Conservation (phyloP, 2,329 filamentous ascomycete genomes). For the Xylariaceae sp. region DNA sequence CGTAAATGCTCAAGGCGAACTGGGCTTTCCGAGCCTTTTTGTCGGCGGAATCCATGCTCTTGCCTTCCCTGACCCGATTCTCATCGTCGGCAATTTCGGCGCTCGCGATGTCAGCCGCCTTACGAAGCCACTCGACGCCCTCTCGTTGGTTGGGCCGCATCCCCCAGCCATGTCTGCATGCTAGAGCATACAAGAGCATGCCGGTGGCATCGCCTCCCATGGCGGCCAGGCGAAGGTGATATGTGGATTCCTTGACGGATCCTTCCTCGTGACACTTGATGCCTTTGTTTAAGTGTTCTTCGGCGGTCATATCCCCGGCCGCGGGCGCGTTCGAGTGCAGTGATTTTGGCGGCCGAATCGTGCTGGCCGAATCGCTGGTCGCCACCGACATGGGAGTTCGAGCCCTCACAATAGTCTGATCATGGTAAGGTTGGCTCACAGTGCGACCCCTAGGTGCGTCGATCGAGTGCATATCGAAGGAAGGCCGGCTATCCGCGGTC, state of each 20-base stretch:
- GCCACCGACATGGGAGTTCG: constrained; percentile 45
- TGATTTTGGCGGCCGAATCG: constrained; percentile 44
- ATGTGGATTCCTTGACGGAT: constrained; percentile 87
- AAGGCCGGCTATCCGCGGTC: constrained; percentile 39
- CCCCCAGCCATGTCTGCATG: constrained; percentile 95
- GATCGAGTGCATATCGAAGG: constrained; percentile 47
- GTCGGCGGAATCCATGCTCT: constrained; percentile 62
- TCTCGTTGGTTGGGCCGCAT: constrained; percentile 90
- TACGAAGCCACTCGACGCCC: constrained; percentile 86
- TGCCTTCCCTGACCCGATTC: constrained; percentile 58
- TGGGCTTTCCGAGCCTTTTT: constrained; percentile 84
- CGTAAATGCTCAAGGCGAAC: constrained; percentile 92
- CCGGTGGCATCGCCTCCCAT: constrained; percentile 82
- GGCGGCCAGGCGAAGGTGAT: constrained; percentile 87
- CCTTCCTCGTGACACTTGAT: constrained; percentile 88
- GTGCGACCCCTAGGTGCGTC: constrained; percentile 46
- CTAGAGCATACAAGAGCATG: constrained; percentile 93
- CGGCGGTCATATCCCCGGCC: constrained; percentile 68
- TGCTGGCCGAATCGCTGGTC: constrained; percentile 54
- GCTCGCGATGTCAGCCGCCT: constrained; percentile 80
- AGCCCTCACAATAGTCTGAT: constrained; percentile 35
- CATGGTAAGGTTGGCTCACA: constrained; percentile 36
- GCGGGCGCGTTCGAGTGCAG: constrained; percentile 48
- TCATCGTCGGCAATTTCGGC: constrained; percentile 82
- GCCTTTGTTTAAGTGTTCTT: constrained; percentile 86